phyloP scores from a whole-genome alignment of 805 yeast species.

The Yarrowia sp. region DNA sequence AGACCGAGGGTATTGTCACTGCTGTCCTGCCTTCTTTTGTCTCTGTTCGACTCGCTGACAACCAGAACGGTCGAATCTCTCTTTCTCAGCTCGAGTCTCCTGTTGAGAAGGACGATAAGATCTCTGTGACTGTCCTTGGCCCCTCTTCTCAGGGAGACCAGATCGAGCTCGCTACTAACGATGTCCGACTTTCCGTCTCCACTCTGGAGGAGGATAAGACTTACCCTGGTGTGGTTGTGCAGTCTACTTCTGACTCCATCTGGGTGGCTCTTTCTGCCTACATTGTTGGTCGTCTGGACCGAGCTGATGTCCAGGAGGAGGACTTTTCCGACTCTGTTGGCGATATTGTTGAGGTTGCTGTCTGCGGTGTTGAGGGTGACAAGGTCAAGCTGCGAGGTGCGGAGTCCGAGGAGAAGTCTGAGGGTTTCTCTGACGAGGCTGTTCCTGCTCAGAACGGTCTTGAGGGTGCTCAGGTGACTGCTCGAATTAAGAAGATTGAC shows the following conservation, averaged over 20 bases:
- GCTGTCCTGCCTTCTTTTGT: constrained; percentile 75
- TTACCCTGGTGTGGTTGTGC: constrained; percentile 28
- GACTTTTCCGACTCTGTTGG: constrained; percentile 11
- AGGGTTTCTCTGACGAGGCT: constrained; percentile 28
- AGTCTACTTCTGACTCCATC: constrained; percentile 9
- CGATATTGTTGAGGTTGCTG: constrained; percentile 25
- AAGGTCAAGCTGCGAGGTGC: constrained; percentile 36
- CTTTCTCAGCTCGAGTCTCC: constrained; percentile 64
- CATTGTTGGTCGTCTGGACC: constrained; percentile 30
- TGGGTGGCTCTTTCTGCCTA: constrained; percentile 34
- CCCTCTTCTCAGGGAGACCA: constrained; percentile 38
- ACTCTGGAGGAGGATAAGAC: constrained; percentile 1
- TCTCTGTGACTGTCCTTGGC: constrained; percentile 71
- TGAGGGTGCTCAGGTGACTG: constrained; percentile 22
- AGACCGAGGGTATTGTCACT: constrained; percentile 66
- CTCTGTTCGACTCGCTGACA: constrained; percentile 76
- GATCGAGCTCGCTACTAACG: constrained; percentile 35
- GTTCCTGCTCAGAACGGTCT: constrained; percentile 13
- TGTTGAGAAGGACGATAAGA: constrained; percentile 67
- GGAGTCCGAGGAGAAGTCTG: constrained; percentile 6
- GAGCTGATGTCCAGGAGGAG: constrained; percentile 21
- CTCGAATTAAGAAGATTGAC: constrained; percentile 14
- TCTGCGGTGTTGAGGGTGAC: constrained; percentile 32
- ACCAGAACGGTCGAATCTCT: constrained; percentile 80
- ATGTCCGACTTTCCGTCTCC: constrained; percentile 16